Conservation (phyloP, 2,329 filamentous ascomycete genomes). For the Claviceps sp. region DNA sequence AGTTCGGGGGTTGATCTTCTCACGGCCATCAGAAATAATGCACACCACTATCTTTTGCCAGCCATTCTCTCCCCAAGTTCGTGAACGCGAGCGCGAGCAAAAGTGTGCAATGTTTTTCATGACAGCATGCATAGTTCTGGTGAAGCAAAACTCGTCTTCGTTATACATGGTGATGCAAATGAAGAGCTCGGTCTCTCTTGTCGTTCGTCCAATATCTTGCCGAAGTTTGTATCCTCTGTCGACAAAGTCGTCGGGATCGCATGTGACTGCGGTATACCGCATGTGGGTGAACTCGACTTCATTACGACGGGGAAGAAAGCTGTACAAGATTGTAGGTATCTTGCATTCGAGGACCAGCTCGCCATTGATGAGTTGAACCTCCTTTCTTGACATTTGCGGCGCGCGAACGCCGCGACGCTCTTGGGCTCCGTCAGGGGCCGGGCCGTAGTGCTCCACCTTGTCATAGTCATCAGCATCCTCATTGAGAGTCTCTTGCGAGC, state of each 20-base stretch:
- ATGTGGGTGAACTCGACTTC: constrained; percentile 97
- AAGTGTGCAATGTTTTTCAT: constrained; percentile 98
- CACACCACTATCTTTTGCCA: constrained; percentile 99
- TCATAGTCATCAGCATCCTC: constrained; percentile 28
- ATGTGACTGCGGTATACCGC: constrained; percentile 97
- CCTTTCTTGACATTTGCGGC: constrained; percentile 82
- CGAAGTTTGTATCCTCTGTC: constrained; percentile 81
- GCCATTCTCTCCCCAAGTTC: constrained; percentile 91
- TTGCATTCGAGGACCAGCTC: constrained; percentile 97
- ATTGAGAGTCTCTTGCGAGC: constrained; percentile 41
- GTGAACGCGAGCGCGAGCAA: constrained; percentile 79
- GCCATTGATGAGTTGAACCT: constrained; percentile 92
- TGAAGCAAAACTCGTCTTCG: constrained; percentile 93
- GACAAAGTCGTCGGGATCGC: constrained; percentile 89
- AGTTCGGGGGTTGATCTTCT: constrained; percentile 80
- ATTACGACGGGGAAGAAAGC: constrained; percentile 83
- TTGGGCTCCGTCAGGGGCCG: constrained; percentile 76
- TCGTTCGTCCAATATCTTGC: constrained; percentile 73
- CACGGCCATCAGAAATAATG: constrained; percentile 86
- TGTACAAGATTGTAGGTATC: constrained; percentile 95
- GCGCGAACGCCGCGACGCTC: constrained; percentile 74
- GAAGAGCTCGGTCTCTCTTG: constrained; percentile 85
- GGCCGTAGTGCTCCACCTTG: constrained; percentile 71
- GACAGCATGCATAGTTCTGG: constrained; percentile 94
- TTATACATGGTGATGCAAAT: constrained; percentile 99